Evolutionary conservation across 1,139 yeast genomes (phyloP).

Genomic region (Lipomyces yarrowii): DNA sequence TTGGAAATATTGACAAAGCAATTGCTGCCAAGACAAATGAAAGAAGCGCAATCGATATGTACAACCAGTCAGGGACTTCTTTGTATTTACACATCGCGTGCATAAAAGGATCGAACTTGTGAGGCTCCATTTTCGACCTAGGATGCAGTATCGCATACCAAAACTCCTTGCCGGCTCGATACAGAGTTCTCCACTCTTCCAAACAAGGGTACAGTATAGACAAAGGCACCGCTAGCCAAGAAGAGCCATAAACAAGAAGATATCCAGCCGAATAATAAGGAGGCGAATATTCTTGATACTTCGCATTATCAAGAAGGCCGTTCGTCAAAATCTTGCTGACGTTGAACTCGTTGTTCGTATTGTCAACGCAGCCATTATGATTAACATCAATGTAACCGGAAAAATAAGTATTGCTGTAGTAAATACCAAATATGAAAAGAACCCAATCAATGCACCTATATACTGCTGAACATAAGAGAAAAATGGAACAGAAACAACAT

Average conservation of each 20-base stretch:
- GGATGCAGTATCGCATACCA: slow-evolving; percentile 4
- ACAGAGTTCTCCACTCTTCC: slow-evolving; percentile 14
- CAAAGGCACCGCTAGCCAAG: slow-evolving; percentile 16
- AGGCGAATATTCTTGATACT: slow-evolving; percentile 59
- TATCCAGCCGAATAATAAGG: slow-evolving; percentile 27
- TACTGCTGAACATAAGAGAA: slow-evolving; percentile 17
- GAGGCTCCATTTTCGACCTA: slow-evolving; percentile 3
- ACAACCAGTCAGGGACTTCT: slow-evolving; percentile 74
- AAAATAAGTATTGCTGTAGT: slow-evolving; percentile 20
- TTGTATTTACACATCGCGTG: slow-evolving; percentile 59
- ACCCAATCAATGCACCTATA: slow-evolving; percentile 14
- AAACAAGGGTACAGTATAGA: slow-evolving; percentile 3
- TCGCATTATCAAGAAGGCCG: slow-evolving; percentile 50
- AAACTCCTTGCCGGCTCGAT: background rate
- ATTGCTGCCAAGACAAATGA: slow-evolving; percentile 48
- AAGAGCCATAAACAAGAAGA: slow-evolving; percentile 18
- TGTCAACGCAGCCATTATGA: slow-evolving; percentile 51
- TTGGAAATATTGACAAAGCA: slow-evolving; percentile 15
- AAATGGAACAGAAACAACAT: slow-evolving; percentile 19
- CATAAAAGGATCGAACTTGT: slow-evolving; percentile 46
- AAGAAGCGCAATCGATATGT: slow-evolving; percentile 49
- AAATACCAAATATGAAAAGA: slow-evolving; percentile 13
- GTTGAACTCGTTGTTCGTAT: slow-evolving; percentile 50
- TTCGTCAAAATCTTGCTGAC: slow-evolving; percentile 51
- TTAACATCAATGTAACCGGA: slow-evolving; percentile 28